Conservation (phyloP, 169 alveolate genomes). For the Miamiensis avidus region DNA sequence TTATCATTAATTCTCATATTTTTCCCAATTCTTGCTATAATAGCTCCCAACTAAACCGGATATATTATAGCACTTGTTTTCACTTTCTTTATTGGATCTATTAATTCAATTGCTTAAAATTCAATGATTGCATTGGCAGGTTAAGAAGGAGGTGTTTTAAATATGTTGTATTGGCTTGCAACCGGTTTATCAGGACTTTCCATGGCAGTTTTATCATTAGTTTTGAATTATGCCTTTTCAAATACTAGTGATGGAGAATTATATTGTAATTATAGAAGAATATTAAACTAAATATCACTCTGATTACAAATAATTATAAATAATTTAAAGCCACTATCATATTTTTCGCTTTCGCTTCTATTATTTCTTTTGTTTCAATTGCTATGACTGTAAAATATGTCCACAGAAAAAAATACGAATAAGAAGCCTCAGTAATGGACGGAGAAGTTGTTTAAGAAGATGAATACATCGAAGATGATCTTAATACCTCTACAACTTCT, state of each 20-base stretch:
- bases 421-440: background rate
- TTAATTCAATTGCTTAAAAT: slow-evolving; percentile 20
- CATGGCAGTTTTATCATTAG: slow-evolving; percentile 7
- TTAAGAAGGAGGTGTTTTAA: background rate
- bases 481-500: too few relatives aligned
- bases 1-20: slow-evolving; percentile 1
- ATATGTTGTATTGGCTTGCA: slow-evolving; percentile 14
- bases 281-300: too few relatives aligned
- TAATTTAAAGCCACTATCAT: background rate
- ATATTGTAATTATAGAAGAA: too few relatives aligned
- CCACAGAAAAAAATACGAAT: background rate
- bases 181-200: slow-evolving; percentile 22
- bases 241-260: slow-evolving; percentile 1
- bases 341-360: background rate
- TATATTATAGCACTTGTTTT: background rate
- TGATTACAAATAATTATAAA: too few relatives aligned
- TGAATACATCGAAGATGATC: too few relatives aligned
- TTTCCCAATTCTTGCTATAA: slow-evolving; percentile 1
- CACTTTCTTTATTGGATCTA: slow-evolving; percentile 13
- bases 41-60: slow-evolving; percentile 7
- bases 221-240: background rate
- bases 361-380: background rate
- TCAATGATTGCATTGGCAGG: slow-evolving; percentile 18
- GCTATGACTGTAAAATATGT: background rate
- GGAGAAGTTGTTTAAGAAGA: too few relatives aligned